A percentile compares a stretch with the other conserved stretches of the same genome.
Conservation (phyloP, 164 flowering plant genomes). For the Umbilicus rupestris region DNA sequence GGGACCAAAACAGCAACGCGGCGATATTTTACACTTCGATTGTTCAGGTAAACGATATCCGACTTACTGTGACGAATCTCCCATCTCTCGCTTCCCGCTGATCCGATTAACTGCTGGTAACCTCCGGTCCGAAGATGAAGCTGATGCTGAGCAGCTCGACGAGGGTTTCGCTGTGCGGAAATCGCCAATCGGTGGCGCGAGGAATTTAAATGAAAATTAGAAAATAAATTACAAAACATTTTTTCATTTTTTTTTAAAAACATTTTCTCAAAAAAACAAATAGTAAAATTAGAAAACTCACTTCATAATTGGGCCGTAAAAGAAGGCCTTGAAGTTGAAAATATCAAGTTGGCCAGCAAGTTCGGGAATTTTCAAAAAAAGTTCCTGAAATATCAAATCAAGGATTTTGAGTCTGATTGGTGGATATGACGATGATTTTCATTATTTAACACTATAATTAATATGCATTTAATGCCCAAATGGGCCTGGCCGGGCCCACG, state of each 20-base stretch:
- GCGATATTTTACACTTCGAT: no score
- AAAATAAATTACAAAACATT: no score
- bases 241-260: no score
- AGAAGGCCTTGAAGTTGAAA: neutral
- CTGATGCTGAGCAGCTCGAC: neutral
- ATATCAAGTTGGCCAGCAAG: conserved; percentile 2
- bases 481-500: neutral
- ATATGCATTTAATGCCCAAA: neutral
- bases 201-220: no score
- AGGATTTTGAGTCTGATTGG: conserved; percentile 2
- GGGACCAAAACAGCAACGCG: no score
- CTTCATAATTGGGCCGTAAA: no score
- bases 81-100: neutral
- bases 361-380: neutral
- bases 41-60: neutral
- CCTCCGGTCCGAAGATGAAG: neutral
- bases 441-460: no score
- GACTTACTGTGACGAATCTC: conserved; percentile 4
- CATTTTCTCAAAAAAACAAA: no score
- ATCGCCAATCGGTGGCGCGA: neutral
- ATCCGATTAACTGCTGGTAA: neutral
- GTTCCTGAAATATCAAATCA: neutral
- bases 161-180: neutral
- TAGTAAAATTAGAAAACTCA: no score
- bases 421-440: neutral